Evolutionary conservation across 176 grass and related monocot species (phyloP), one percentile per base, ranked within the genome.

Genomic region (Olyra latifolia): DNA sequence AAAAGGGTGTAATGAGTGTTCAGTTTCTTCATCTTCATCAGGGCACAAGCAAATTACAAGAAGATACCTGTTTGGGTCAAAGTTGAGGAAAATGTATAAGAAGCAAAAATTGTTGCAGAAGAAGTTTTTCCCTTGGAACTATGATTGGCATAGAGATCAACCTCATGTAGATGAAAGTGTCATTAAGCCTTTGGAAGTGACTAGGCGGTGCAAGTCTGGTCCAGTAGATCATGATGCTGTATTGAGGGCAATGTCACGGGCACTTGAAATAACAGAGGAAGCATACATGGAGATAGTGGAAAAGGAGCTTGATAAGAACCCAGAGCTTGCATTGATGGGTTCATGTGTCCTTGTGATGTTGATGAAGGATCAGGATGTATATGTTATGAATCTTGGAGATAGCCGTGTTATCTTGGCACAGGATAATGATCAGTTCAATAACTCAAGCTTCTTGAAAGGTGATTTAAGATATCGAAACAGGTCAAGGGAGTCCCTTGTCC

Each of bases 301-400:
- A 74, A 89, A 86, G 27, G 88, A 85, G 63, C 88, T 97, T 47
- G 91, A 97, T 63, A 91, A 76, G 68, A 82, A 97, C 35, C 91
- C 94, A 1, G 94, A 97, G 80, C 89, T 97, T 77, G 81, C 88
- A 72, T 82, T 97, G 52, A 93, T 97, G 94, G 94, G 94, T 60
- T 97, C 94, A 17, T 97, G 94, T 48, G 91, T 93, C 52, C 89
- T 97, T 50, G 94, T 97, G 46, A 97, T 97, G 94, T 87, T 97
- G 76, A 97, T 97, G 94, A 97, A 97, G 69, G 94, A 97, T 69
- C 91, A 93, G 74, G 94, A 97, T 93, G 94, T 93, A 55, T 97
- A 97, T 84, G 81, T 97, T 61, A 97, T 97, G 88, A 97, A 97
- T 77, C 87, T 97, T 23, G 94, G 94, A 66, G 94, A 97, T 64